These are phyloP conservation scores for Trichoderma polysporum DNA, from an alignment of 2,329 filamentous ascomycete species.

Conservation along the genomic window DNA sequence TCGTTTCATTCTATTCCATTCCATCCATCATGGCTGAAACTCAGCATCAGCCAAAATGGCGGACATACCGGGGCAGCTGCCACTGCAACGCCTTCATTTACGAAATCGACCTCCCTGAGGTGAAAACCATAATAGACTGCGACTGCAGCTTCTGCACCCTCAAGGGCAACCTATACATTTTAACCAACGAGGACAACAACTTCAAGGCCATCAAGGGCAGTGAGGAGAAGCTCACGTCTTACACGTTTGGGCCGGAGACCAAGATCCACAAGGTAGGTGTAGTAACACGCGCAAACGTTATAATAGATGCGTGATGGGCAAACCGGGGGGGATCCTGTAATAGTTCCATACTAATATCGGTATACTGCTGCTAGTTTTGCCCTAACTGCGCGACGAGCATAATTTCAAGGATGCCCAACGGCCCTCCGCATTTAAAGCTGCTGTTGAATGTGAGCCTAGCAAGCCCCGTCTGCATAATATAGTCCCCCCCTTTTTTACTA, in stretches of 20 bases:
- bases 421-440: neutral
- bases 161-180: constrained; percentile 44
- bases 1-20: too few relatives aligned
- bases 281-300: neutral
- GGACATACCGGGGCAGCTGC: constrained; percentile 58
- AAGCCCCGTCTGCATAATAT: too few relatives aligned
- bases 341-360: too few relatives aligned
- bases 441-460: constrained; percentile 21
- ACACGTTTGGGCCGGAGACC: constrained; percentile 42
- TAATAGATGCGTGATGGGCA: too few relatives aligned
- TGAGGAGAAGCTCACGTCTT: constrained; percentile 41
- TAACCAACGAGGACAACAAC: constrained; percentile 28
- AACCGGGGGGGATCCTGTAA: too few relatives aligned
- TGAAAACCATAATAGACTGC: constrained; percentile 57
- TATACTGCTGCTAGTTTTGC: constrained; percentile 52
- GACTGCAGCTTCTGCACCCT: constrained; percentile 66
- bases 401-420: constrained; percentile 27
- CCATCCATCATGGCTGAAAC: neutral
- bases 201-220: constrained; percentile 49
- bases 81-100: constrained; percentile 57
- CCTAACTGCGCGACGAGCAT: constrained; percentile 49
- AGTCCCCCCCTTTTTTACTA: neutral
- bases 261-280: constrained; percentile 44
- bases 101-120: constrained; percentile 53
- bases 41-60: constrained; percentile 9